These are phyloP conservation scores for Cladophialophora bantiana DNA, from an alignment of 2,329 filamentous ascomycete species.

Conservation along the genomic window DNA sequence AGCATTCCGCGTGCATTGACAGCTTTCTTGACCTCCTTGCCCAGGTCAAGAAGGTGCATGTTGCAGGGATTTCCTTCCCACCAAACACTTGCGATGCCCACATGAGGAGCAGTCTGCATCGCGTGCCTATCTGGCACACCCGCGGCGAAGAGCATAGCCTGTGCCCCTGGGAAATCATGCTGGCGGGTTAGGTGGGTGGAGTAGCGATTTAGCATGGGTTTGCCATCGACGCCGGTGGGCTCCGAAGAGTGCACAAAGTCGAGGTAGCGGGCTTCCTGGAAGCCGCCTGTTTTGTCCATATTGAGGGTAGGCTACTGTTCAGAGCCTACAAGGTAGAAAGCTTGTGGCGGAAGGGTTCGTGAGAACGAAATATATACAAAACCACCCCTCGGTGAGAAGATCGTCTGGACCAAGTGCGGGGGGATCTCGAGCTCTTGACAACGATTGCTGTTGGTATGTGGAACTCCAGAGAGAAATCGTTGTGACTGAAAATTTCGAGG, in stretches of 20 bases:
- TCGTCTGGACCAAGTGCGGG: background rate
- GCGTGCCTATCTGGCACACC: conserved; percentile 81
- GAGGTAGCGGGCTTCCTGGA: conserved; percentile 57
- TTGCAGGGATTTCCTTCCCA: conserved; percentile 99
- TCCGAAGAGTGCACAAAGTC: conserved; percentile 63
- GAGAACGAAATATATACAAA: background rate
- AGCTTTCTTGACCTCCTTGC: conserved; percentile 82
- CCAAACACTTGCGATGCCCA: conserved; percentile 91
- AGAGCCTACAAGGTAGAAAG: background rate
- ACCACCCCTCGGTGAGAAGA: background rate
- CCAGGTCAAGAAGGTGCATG: conserved; percentile 78
- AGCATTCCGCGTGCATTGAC: conserved; percentile 85
- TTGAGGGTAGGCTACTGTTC: background rate
- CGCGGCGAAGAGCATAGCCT: conserved; percentile 96
- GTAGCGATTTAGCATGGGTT: conserved; percentile 80
- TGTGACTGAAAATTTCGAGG: background rate
- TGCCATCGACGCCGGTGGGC: conserved; percentile 62
- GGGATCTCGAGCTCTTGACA: background rate
- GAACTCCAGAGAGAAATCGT: background rate
- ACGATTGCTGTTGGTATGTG: background rate
- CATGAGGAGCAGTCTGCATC: conserved; percentile 90
- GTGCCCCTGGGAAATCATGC: conserved; percentile 90
- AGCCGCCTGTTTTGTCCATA: conserved; percentile 25
- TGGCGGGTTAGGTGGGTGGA: conserved; percentile 80
- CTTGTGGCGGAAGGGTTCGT: background rate